Evolutionary conservation across 2,329 filamentous ascomycete genomes (phyloP).

Genomic region (Aspergillus viridinutans): DNA sequence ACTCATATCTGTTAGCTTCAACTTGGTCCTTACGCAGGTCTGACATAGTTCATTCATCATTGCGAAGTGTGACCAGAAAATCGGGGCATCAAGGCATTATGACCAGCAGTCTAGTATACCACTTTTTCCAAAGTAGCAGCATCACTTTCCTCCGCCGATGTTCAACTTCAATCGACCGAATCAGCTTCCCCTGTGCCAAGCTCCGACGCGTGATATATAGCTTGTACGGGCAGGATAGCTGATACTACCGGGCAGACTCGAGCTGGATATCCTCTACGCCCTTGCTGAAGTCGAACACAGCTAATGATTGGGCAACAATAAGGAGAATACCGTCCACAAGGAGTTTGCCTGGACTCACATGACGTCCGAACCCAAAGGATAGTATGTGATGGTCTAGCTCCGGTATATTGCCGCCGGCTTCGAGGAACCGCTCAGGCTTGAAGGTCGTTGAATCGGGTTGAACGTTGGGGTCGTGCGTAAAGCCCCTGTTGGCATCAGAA

Average conservation of each 20-base stretch:
- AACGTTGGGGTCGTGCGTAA: conserved; percentile 34
- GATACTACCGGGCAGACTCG: conserved; percentile 28
- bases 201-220: conserved; percentile 33
- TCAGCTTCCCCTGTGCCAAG: conserved; percentile 27
- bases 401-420: conserved; percentile 20
- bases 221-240: conserved; percentile 35
- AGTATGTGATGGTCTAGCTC: conserved; percentile 35
- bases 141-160: conserved; percentile 41
- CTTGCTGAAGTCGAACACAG: conserved; percentile 45
- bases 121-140: conserved; percentile 9
- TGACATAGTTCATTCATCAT: neutral
- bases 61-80: neutral
- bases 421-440: conserved; percentile 42
- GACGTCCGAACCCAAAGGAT: conserved; percentile 37
- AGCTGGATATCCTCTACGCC: conserved; percentile 34
- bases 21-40: too few species aligned
- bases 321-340: conserved; percentile 40
- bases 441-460: conserved; percentile 38
- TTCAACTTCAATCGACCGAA: conserved; percentile 30
- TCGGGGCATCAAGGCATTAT: too few species aligned
- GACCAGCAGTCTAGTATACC: neutral
- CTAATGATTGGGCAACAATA: conserved; percentile 42
- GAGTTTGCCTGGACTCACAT: conserved; percentile 39
- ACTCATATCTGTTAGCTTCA: too few species aligned
- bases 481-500: conserved; percentile 30